These are phyloP conservation scores for Epithele typhae DNA, from an alignment of 768 basidiomycete species.

Conservation along the genomic window DNA sequence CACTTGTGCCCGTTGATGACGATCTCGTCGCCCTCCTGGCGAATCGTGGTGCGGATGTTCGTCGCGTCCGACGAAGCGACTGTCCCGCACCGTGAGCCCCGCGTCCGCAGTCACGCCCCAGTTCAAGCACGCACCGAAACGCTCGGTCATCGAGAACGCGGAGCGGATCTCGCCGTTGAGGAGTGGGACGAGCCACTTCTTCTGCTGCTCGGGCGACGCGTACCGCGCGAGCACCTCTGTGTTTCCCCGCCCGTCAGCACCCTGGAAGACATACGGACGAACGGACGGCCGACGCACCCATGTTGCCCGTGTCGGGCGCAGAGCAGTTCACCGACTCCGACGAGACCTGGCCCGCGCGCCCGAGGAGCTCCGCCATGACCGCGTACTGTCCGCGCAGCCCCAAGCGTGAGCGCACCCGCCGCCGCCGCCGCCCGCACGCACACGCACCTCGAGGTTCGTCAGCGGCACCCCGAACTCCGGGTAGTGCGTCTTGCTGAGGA, in stretches of 20 bases:
- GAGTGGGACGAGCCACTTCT: conserved; percentile 84
- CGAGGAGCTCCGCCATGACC: conserved; percentile 95
- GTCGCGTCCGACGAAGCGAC: conserved; percentile 96
- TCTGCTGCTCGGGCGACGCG: conserved; percentile 86
- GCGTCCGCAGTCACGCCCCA: conserved; percentile 3
- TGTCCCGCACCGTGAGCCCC: conserved; percentile 20
- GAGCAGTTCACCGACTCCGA: conserved; percentile 91
- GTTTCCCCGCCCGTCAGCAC: neutral
- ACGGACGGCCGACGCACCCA: conserved; percentile 56
- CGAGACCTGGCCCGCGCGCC: conserved; percentile 75
- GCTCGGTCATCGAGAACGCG: conserved; percentile 97
- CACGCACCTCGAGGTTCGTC: conserved; percentile 82
- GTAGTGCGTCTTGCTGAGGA: conserved; percentile 92
- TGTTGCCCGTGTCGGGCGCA: conserved; percentile 97
- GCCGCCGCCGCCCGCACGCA: neutral
- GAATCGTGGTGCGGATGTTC: conserved; percentile 87
- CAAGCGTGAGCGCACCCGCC: neutral
- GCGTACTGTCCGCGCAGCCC: conserved; percentile 61
- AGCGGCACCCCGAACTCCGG: conserved; percentile 86
- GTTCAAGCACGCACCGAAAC: conserved; percentile 52
- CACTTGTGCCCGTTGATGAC: conserved; percentile 97
- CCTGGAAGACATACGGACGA: neutral
- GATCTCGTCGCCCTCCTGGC: conserved; percentile 80
- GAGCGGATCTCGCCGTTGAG: conserved; percentile 92
- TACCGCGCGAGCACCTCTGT: conserved; percentile 95